Base-by-base conservation (phyloP, 306 rosid species). In the Medicago arabica region DNA sequence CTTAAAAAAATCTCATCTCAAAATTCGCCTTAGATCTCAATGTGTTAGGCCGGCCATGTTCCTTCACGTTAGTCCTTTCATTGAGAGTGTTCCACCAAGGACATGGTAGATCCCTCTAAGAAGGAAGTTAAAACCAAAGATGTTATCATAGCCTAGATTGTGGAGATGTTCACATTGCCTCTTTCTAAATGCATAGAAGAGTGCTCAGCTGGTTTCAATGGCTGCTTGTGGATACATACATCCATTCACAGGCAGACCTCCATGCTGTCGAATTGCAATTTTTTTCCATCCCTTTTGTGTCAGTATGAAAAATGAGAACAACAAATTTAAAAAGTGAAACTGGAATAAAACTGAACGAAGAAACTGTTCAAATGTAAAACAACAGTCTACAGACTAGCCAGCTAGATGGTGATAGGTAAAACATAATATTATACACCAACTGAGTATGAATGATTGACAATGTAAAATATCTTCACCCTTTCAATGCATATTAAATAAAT, bases 311-410 rank as follows among this genome's bases (percentile, higher is more conserved):
- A 6, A 16, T 10, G 8, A 46, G 14, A 67, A 41, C 54, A 66
- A 43, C 1, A 21, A 47, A 47, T 51, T 69, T 5, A 69, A 8
- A 69, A 50, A 43, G 23, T 47, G 25, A 57, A 69, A 36, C 9
- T 47, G 60, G 18, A 16, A 19, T 8, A 34, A 53, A 38, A 53
- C 4, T 43, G 44, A 47, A 36, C 21, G 40, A 13, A 21, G 60
- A 43, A 40, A 67, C 19, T 76, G 69, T 40, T 16, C 53, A 57
- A 34, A 69, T 67, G 25, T 69, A 80, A 66, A 80, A 9, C 50
- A 65, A 72, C 68, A 72, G 72, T 68, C 71, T 46, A 46, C 31
- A 21, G 49, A 71, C 65, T 64, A 72, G 66, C 68, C 63, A 60
- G 28, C 82, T 3, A 38, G 28, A 11, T 53, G 59, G 59, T 34